Conservation (phyloP, 192 early-diverging fungal genomes). For the Linnemannia hyalina region DNA sequence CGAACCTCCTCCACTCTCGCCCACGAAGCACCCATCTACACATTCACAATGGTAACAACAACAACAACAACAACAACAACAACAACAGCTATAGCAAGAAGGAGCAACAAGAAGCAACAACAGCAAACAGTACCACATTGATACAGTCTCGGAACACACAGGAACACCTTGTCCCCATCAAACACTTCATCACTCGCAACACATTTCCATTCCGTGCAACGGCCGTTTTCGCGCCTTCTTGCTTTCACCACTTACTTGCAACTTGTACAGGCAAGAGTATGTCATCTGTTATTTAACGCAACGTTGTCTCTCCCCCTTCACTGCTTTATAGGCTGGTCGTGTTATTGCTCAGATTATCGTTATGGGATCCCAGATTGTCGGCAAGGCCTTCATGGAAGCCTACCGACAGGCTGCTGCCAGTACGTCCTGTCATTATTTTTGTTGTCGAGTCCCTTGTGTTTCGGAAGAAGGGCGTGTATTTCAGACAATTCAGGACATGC, state of each 20-base stretch:
- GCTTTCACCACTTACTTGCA: neutral
- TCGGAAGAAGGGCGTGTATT: neutral
- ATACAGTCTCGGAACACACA: no score
- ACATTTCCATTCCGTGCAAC: no score
- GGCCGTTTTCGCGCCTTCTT: neutral
- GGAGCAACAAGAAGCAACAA: no score
- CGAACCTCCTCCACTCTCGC: neutral
- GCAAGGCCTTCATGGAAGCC: constrained; percentile 93
- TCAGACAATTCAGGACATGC: neutral
- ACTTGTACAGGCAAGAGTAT: neutral
- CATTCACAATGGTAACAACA: constrained; percentile 2
- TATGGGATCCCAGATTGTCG: constrained; percentile 86
- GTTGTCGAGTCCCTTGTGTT: neutral
- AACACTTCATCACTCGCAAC: neutral
- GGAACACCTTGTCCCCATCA: neutral
- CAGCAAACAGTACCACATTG: no score
- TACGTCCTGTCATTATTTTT: constrained; percentile 58
- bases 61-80: neutral
- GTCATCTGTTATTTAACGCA: neutral
- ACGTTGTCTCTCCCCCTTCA: neutral
- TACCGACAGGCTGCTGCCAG: constrained; percentile 90
- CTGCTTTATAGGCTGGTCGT: constrained; percentile 67
- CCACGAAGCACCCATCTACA: neutral
- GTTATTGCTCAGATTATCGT: constrained; percentile 82
- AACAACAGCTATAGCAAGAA: no score